Conservation (phyloP, 345 rosid genomes). For the Combretum micranthum region DNA sequence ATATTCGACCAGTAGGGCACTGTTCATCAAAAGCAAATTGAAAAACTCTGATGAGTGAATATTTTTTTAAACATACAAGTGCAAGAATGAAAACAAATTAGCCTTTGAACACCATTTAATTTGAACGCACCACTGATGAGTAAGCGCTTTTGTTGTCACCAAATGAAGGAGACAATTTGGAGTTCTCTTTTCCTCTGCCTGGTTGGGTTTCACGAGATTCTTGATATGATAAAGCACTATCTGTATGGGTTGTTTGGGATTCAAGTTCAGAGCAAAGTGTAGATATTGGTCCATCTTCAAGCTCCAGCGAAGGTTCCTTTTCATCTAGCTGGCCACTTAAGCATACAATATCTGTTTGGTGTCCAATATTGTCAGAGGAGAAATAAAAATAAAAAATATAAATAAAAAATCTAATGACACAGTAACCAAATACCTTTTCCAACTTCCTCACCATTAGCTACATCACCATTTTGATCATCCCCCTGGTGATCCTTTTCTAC, state of each 20-base stretch:
- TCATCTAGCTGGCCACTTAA: slow-evolving; percentile 38
- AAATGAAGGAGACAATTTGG: slow-evolving; percentile 52
- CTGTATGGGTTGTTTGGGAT: slow-evolving; percentile 43
- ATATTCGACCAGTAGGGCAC: slow-evolving; percentile 97
- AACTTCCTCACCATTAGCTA: slow-evolving; percentile 44
- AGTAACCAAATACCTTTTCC: slow-evolving; percentile 43
- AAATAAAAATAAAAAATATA: background rate
- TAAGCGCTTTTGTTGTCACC: slow-evolving; percentile 58
- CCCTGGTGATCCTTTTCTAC: slow-evolving; percentile 32
- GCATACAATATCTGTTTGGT: slow-evolving; percentile 37
- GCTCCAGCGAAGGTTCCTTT: slow-evolving; percentile 49
- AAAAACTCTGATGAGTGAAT: background rate
- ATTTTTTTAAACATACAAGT: background rate
- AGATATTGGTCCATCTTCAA: slow-evolving; percentile 50
- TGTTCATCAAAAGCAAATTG: slow-evolving; percentile 22
- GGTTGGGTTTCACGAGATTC: slow-evolving; percentile 47
- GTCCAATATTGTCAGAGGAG: background rate
- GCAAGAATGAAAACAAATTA: slow-evolving; percentile 3
- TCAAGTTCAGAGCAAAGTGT: slow-evolving; percentile 35
- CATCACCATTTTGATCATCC: slow-evolving; percentile 31
- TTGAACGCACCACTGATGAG: slow-evolving; percentile 65
- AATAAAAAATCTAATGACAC: background rate
- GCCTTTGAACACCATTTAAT: slow-evolving; percentile 9
- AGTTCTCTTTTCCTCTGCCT: slow-evolving; percentile 47
- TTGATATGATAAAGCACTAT: slow-evolving; percentile 41